These are phyloP conservation scores for Phytophthora cryptogea DNA, from an alignment of 352 stramenopile species.

Conservation along the genomic window DNA sequence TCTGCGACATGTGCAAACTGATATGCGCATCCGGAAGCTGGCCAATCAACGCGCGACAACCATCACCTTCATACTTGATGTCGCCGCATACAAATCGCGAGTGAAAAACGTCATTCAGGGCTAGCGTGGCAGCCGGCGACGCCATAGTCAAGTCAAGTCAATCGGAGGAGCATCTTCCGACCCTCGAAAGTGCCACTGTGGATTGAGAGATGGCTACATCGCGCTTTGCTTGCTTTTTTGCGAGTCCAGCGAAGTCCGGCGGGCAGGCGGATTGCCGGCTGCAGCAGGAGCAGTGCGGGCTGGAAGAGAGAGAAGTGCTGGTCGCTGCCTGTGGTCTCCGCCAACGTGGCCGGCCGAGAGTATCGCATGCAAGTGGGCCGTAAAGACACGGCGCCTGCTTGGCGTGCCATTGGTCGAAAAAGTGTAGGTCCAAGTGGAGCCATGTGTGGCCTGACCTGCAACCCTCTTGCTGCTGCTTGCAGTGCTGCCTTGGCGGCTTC, in stretches of 20 bases:
- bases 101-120: constrained; percentile 32
- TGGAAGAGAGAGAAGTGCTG: no score
- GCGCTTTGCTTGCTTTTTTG: constrained; percentile 3
- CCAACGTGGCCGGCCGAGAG: no score
- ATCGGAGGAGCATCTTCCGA: constrained; percentile 34
- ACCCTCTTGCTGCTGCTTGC: neutral
- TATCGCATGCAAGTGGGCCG: neutral
- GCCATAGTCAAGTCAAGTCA: constrained; percentile 30
- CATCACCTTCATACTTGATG: constrained; percentile 26
- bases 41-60: constrained; percentile 9
- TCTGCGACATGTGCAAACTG: constrained; percentile 30
- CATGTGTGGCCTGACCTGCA: constrained; percentile 7
- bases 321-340: no score
- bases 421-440: constrained; percentile 22
- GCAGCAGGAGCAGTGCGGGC: no score
- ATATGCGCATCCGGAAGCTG: constrained; percentile 6
- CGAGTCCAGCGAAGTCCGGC: constrained; percentile 13
- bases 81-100: constrained; percentile 7
- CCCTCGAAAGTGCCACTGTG: constrained; percentile 16
- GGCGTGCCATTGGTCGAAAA: constrained; percentile 2
- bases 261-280: neutral
- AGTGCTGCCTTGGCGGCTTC: neutral
- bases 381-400: constrained; percentile 18
- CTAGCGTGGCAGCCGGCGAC: constrained; percentile 12
- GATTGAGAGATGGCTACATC: constrained; percentile 24